phyloP scores from a whole-genome alignment of 345 rosid genomes.

The Crucihimalaya himalaica region DNA sequence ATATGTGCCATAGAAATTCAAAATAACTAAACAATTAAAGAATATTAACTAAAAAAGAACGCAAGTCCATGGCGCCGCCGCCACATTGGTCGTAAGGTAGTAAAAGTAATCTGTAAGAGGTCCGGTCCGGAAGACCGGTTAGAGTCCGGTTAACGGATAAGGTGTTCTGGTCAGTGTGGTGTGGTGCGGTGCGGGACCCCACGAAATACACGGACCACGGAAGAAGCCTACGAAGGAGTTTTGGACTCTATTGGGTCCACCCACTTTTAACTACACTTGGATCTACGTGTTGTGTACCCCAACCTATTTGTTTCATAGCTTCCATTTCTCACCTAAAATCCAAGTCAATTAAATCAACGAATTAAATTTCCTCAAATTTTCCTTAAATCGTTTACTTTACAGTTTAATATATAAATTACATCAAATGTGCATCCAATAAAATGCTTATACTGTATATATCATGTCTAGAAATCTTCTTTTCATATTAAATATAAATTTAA shows the following conservation, averaged over 20 bases:
- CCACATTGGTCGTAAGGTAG: slow-evolving; percentile 27
- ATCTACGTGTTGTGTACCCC: slow-evolving; percentile 12
- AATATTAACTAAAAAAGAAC: too few relatives aligned
- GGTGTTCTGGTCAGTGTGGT: slow-evolving; percentile 9
- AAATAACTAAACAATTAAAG: too few relatives aligned
- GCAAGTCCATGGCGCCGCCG: slow-evolving; percentile 35
- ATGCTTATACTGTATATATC: not conserved
- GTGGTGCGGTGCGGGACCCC: slow-evolving; percentile 25
- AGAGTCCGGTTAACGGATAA: slow-evolving; percentile 13
- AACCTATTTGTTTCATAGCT: slow-evolving; percentile 31
- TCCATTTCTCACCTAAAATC: slow-evolving; percentile 21
- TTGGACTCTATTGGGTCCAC: slow-evolving; percentile 30
- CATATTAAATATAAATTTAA: not conserved
- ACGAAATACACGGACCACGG: slow-evolving; percentile 27
- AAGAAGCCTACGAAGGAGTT: slow-evolving; percentile 19
- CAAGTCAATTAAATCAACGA: slow-evolving; percentile 23
- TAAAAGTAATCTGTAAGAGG: slow-evolving; percentile 11
- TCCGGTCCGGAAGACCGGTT: slow-evolving; percentile 30
- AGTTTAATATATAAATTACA: not conserved
- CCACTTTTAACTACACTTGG: slow-evolving; percentile 9
- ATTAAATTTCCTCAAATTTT: not conserved
- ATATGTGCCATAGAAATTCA: too few relatives aligned
- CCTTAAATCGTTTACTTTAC: not conserved
- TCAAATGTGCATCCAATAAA: not conserved
- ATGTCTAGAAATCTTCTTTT: not conserved